Evolutionary conservation across 1,284 basidiomycete species (phyloP).

Genomic region (Mycena citricolor): DNA sequence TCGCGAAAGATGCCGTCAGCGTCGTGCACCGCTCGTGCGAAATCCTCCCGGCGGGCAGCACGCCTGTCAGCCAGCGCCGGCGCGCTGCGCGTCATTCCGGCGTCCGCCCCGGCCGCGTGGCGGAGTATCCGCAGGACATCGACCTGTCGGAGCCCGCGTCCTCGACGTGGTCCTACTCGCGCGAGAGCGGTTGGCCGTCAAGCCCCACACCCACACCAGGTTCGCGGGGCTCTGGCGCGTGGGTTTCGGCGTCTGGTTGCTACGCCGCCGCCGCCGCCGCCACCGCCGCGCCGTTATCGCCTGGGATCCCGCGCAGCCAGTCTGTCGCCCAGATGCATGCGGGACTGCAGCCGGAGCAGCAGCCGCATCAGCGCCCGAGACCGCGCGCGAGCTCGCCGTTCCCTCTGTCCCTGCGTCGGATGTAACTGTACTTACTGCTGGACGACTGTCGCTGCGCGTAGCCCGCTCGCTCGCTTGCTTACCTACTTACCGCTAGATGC

Average conservation of each 20-base stretch:
- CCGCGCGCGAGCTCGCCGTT: conserved; percentile 18
- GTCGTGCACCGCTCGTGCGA: conserved; percentile 18
- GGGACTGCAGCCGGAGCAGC: not conserved
- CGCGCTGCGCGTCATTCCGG: too few species aligned
- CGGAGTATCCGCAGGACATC: not conserved
- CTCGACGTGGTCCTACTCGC: not conserved
- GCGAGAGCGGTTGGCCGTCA: too few species aligned
- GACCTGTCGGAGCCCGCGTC: not conserved
- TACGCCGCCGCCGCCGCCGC: not conserved
- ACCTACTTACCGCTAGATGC: too few species aligned
- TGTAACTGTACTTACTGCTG: too few species aligned
- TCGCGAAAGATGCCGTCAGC: conserved; percentile 17
- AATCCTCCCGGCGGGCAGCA: conserved; percentile 9
- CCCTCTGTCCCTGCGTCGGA: conserved; percentile 7
- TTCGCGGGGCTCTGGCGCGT: too few species aligned
- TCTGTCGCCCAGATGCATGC: not conserved
- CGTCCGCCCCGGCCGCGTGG: not conserved
- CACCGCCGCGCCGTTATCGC: not conserved
- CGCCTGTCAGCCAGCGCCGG: too few species aligned
- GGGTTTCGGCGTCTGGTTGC: too few species aligned
- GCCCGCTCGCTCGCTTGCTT: too few species aligned
- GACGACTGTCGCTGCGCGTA: too few species aligned
- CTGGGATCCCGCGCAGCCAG: not conserved
- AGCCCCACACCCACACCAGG: too few species aligned
- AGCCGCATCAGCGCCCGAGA: too few species aligned